Evolutionary conservation across 257 asterid genomes (phyloP), one percentile per base, ranked within the genome.

Genomic region (Anisodus tanguticus): DNA sequence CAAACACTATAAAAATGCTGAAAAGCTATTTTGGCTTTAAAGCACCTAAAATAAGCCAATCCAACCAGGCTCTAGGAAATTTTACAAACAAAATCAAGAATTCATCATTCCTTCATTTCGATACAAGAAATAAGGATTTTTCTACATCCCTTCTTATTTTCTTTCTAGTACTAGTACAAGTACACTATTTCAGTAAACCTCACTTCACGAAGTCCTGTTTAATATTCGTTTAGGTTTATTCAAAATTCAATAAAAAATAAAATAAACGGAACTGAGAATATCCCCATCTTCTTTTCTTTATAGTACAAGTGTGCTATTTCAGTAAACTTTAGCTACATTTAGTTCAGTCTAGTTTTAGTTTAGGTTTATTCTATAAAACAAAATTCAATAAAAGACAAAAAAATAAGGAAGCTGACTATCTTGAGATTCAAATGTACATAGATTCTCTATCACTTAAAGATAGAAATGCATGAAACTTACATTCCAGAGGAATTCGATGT

Each of bases 401-500:
- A 31, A 13, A 26, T 3, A 7, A 53, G 49, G 64, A 45, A 77
- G 45, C 82, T 77, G 82, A 31, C 49, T 76, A 54, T 45, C 49
- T 53, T 76, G 63, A 26, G 26, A 76, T 51, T 39, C 59, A 76
- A 68, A 76, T 51, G 63, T 13, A 76, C 64, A 77, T 53, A 31
- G 35, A 31, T 31, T 31, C 35, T 31, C 35, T 22, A 57, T 74
- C 81, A 49, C 13, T 74, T 13, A 66, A 51, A 77, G 47, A 77
- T 77, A 53, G 64, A 77, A 7, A 77, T 77, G 31, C 45, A 77
- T 26, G 60, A 64, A 53, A 68, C 85, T 82, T 68, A 82, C 85
- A 71, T 45, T 55, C n/a, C 57, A 12, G 85, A 53, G 26, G 82
- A 77, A 31, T 53, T 53, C 13, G 64, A 60, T 31, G 55, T 74